Percentiles rank a stretch among this genome's conserved stretches.
Evolutionary conservation across 2,329 filamentous ascomycete species (phyloP).

Genomic region (Xylariaceae sp.): DNA sequence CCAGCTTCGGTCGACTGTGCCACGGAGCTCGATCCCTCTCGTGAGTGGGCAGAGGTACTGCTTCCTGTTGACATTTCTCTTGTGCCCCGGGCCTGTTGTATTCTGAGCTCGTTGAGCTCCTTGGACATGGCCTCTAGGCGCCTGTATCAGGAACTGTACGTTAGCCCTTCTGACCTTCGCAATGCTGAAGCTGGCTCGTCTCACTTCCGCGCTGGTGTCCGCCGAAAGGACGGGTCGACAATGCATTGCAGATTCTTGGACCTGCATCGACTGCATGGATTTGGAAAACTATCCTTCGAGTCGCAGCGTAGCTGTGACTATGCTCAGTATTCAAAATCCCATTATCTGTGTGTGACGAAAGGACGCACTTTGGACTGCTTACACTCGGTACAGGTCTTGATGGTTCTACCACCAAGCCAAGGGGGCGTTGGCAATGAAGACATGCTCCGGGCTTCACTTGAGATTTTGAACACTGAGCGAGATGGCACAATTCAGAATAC

Average conservation of each 20-base stretch:
- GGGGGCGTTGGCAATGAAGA: too few species aligned
- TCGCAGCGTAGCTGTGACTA: conserved; percentile 30
- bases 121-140: conserved; percentile 33
- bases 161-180: background rate
- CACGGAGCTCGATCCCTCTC: conserved; percentile 16
- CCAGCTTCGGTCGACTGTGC: conserved; percentile 12
- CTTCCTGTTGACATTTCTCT: conserved; percentile 21
- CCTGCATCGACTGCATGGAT: conserved; percentile 31
- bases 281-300: conserved; percentile 32
- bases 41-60: conserved; percentile 22
- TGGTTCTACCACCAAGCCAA: conserved; percentile 27
- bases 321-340: conserved; percentile 8
- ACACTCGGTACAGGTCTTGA: conserved; percentile 33
- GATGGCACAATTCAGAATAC: too few species aligned
- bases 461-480: too few species aligned
- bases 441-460: too few species aligned
- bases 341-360: conserved; percentile 4
- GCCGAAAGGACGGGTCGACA: conserved; percentile 32
- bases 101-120: conserved; percentile 32
- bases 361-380: conserved; percentile 30
- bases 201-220: conserved; percentile 33
- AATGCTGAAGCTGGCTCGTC: conserved; percentile 4
- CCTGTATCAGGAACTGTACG: conserved; percentile 13
- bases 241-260: conserved; percentile 28
- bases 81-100: conserved; percentile 18